Evolutionary conservation across 2,329 filamentous ascomycete genomes (phyloP).

Genomic region (Nannizzia gypsea): DNA sequence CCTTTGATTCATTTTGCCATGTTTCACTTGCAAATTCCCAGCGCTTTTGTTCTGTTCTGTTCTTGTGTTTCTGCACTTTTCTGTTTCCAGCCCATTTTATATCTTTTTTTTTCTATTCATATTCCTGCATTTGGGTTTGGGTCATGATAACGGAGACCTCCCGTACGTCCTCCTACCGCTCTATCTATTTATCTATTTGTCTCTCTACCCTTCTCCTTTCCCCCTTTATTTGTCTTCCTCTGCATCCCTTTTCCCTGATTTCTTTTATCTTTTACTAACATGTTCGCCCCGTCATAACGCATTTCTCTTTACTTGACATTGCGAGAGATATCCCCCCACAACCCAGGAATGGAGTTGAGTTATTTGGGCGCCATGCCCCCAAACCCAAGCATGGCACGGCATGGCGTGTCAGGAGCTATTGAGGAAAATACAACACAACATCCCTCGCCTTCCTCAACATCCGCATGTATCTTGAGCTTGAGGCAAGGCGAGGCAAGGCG

Average conservation of each 20-base stretch:
- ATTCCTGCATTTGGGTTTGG: conserved; percentile 3
- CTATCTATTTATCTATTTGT: too few species aligned
- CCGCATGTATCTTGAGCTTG: background rate
- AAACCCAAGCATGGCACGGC: too few species aligned
- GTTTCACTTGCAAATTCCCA: background rate
- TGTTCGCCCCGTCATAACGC: background rate
- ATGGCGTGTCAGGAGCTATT: too few species aligned
- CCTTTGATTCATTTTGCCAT: background rate
- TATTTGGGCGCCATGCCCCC: too few species aligned
- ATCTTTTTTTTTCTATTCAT: background rate
- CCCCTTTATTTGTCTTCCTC: background rate
- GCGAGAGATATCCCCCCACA: background rate
- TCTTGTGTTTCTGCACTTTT: background rate
- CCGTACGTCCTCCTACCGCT: background rate
- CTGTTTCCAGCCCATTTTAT: background rate
- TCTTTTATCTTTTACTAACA: background rate
- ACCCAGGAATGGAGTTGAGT: background rate
- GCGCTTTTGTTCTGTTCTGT: background rate
- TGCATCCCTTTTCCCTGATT: background rate
- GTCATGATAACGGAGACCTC: background rate
- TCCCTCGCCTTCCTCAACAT: background rate
- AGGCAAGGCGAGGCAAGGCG: too few species aligned
- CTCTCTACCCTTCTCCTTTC: background rate
- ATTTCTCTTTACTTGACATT: background rate
- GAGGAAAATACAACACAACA: background rate